Percentiles rank a stretch among this genome's conserved stretches.
Conservation (phyloP, 1,284 basidiomycete genomes). For the Cutaneotrichosporon sp. region DNA sequence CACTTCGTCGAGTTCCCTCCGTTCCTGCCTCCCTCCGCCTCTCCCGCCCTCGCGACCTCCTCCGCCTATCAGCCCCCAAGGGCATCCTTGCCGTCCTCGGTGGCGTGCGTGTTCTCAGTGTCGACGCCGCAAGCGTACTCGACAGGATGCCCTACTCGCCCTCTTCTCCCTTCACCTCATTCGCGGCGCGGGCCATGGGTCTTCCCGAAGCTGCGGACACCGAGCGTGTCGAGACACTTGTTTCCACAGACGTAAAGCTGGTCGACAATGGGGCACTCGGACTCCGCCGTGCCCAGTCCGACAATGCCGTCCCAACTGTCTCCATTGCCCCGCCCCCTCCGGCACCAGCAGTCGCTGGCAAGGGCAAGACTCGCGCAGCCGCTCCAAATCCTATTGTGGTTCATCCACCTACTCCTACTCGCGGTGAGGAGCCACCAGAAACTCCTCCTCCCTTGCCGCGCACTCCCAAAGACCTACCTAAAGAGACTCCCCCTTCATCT, state of each 20-base stretch:
- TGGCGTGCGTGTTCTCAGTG: conserved; percentile 12
- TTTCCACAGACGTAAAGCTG: neutral
- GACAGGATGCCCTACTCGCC: conserved; percentile 16
- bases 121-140: conserved; percentile 5
- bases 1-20: neutral
- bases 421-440: neutral
- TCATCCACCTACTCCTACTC: conserved; percentile 8
- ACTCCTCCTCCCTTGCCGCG: neutral
- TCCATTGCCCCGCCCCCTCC: neutral
- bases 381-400: neutral
- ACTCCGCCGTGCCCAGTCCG: conserved; percentile 14
- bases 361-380: neutral
- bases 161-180: neutral
- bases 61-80: conserved; percentile 6
- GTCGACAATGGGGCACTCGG: neutral
- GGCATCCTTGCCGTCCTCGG: conserved; percentile 14
- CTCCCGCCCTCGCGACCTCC: neutral
- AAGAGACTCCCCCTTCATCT: neutral
- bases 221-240: conserved; percentile 10
- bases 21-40: neutral
- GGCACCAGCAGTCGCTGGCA: neutral
- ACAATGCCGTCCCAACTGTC: conserved; percentile 3
- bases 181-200: conserved; percentile 1
- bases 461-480: neutral
- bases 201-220: conserved; percentile 7